Percentiles rank a stretch among this genome's conserved stretches.
Conservation (phyloP, 805 yeast species). For the Saturnispora hagleri region DNA sequence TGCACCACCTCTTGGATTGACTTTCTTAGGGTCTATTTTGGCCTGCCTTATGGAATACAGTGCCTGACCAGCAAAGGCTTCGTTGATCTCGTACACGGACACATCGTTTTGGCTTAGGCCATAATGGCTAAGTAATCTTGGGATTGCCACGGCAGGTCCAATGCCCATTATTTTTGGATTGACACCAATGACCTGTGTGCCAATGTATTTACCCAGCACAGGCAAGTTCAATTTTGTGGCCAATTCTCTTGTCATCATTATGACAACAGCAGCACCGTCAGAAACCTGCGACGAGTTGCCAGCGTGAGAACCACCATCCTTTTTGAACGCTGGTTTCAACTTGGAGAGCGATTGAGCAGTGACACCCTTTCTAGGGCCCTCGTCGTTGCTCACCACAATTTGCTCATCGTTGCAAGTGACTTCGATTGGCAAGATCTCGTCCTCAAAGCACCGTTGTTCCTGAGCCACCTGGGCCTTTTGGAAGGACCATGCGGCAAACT, state of each 20-base stretch:
- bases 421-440: conserved; percentile 78
- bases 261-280: conserved; percentile 90
- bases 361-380: conserved; percentile 85
- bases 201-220: conserved; percentile 71
- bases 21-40: conserved; percentile 59
- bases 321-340: conserved; percentile 78
- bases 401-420: conserved; percentile 47
- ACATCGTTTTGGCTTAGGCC: conserved; percentile 52
- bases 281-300: conserved; percentile 95
- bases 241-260: conserved; percentile 74
- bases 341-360: conserved; percentile 67
- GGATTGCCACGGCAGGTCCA: conserved; percentile 96
- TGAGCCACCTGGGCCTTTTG: conserved; percentile 76
- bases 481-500: conserved; percentile 80
- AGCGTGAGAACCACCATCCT: conserved; percentile 83
- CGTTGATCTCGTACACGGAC: conserved; percentile 79
- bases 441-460: conserved; percentile 62
- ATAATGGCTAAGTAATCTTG: conserved; percentile 48
- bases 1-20: conserved; percentile 94
- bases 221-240: conserved; percentile 69
- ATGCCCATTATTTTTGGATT: conserved; percentile 98
- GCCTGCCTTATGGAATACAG: conserved; percentile 59
- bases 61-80: conserved; percentile 96
- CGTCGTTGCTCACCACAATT: conserved; percentile 32
- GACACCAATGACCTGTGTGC: conserved; percentile 78